Evolutionary conservation across 2,329 filamentous ascomycete genomes (phyloP), one percentile per base, ranked within the genome.

Genomic region (Paramyrothecium sp.): DNA sequence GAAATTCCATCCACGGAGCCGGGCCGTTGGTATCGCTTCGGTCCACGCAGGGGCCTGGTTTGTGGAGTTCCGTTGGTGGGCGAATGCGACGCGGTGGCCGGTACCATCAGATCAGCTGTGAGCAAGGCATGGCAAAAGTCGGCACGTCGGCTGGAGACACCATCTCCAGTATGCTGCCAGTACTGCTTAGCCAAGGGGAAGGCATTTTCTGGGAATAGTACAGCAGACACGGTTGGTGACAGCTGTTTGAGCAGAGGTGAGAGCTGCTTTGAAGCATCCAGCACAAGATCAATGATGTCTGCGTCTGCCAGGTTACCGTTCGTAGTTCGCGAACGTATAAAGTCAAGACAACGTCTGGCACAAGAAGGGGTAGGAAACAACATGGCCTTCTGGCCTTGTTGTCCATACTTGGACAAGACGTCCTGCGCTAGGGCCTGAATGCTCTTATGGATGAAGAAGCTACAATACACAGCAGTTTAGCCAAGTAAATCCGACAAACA

Each of bases 91-190:
- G 58, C 59, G 19, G 64, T 61, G 17, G 70, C 63, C 2, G 69
- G 71, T 8, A 75, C 69, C 19, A 86, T 77, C 47, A 90, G 78
- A 0, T 87, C 87, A 60, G 94, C 88, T 41, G 83, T 82, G 61
- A 96, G 85, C 2, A 94, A 81, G 47, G 83, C 80, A 59, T 92
- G 86, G 69, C 91, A 97, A 72, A 96, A 97, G 70, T 97, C 94
- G 34, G 92, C 93, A 46, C 92, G 86, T 53, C 95, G 88, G 71
- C 93, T 97, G 1, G 93, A 97, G 16, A 97, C 82, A 17, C 95
- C 95, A 60, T 97, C 93, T 20, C 95, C 95, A 1, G 91, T 90
- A 72, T 99, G 95, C 72, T 98, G 95, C 95, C 95, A 99, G 68
- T 96, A 97, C 67, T 92, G 85, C 73, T 97, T 98, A n/a, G 92